Base-by-base conservation (phyloP, 2,329 filamentous ascomycete species). In the Biscogniauxia sp. region DNA sequence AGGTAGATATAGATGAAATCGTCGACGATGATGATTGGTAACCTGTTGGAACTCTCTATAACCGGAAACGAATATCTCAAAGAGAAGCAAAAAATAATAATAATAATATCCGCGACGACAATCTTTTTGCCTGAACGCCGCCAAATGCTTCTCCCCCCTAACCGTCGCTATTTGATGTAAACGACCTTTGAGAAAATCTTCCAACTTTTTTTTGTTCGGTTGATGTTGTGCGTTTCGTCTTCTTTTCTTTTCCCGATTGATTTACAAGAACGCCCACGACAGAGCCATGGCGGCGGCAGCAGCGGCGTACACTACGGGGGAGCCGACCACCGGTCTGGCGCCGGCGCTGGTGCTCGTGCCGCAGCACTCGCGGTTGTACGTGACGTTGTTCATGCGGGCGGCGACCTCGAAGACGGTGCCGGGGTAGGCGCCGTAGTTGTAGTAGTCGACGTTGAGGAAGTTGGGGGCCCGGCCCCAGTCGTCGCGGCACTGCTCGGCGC, bases 371-470 rank as follows among this genome's bases (percentile, higher is more conserved):
- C 80, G 73, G 53, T 80, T 80, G 71, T 92, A 93, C 0, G 84
- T 88, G 53, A 95, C 90, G 62, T 88, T 87, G 74, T 94, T 95
- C 66, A 86, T 84, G 60, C 76, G 71, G 0, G 89, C 89, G 0
- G 88, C 89, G 20, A 90, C 88, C 70, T 89, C 82, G 69, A 96
- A 96, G 9, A 95, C 91, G 2, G 89, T 90, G 1, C 92, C 92
- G 3, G 78, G 81, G 32, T 74, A 83, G 41, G 77, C 80, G 28
- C 90, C 90, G 62, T 81, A 80, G 73, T 95, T 92, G 77, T 95
- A 96, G 75, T 92, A 95, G 73, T 96, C 92, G 25, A 95, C 91
- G 57, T 95, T 87, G 55, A 96, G 79, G 70, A 93, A 87, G 70
- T 89, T 94, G 2, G 92, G 92, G 0, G 90, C 81, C 8, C 85